Percentiles rank a stretch among this genome's conserved stretches.
These are phyloP conservation scores for Phialophora tarda DNA, from an alignment of 2,329 filamentous ascomycete genomes.

Conservation along the genomic window DNA sequence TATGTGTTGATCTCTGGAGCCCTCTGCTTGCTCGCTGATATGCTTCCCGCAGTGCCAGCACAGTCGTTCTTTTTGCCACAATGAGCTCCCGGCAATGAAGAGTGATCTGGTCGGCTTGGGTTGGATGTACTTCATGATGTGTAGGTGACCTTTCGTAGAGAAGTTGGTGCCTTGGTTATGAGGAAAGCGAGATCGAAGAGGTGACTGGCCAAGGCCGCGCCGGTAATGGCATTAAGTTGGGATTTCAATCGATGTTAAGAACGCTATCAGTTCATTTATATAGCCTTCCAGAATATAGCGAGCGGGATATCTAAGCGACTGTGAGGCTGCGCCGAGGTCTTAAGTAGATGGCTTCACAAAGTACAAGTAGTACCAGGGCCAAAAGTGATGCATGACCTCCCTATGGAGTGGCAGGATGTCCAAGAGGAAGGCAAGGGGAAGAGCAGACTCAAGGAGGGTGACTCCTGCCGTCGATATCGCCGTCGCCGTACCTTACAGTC, in stretches of 20 bases:
- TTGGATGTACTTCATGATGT: background rate
- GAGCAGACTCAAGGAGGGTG: background rate
- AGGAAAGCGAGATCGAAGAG: background rate
- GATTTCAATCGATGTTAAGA: background rate
- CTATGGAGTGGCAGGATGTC: background rate
- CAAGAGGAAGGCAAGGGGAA: background rate
- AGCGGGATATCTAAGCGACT: background rate
- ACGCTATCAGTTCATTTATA: background rate
- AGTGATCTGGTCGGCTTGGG: background rate
- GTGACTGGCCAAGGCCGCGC: background rate
- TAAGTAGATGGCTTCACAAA: background rate
- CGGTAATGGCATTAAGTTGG: background rate
- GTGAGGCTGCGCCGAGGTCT: background rate
- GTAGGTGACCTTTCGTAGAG: background rate
- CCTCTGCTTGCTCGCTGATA: background rate
- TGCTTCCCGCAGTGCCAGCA: background rate
- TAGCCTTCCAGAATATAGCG: background rate
- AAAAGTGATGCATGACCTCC: background rate
- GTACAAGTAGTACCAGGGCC: background rate
- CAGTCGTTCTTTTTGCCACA: background rate
- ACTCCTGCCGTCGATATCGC: background rate
- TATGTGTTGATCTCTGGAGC: background rate
- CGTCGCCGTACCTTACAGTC: background rate
- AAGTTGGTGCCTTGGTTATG: background rate
- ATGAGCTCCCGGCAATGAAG: background rate